phyloP scores from a whole-genome alignment of 2,329 filamentous ascomycete genomes.

The Cladosporium velox region DNA sequence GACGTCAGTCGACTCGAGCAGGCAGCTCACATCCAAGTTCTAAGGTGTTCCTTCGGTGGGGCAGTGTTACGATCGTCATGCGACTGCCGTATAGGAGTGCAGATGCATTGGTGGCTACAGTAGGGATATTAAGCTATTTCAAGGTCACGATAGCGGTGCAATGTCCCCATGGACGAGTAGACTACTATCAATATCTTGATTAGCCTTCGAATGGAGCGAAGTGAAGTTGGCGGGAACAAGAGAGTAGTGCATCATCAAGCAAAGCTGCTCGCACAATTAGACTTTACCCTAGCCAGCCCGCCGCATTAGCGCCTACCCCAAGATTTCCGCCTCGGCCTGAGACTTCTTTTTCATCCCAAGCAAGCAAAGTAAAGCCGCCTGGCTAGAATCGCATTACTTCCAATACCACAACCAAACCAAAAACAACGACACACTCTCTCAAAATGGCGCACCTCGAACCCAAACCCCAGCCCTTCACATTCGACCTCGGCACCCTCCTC shows the following conservation, averaged over 20 bases:
- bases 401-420: neutral
- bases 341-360: constrained; percentile 15
- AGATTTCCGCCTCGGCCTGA: constrained; percentile 17
- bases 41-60: constrained; percentile 7
- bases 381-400: neutral
- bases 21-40: neutral
- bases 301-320: constrained; percentile 12
- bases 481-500: constrained; percentile 85
- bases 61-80: constrained; percentile 4
- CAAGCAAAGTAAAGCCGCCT: constrained; percentile 6
- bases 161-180: neutral
- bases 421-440: constrained; percentile 21
- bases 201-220: neutral
- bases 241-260: neutral
- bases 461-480: constrained; percentile 87
- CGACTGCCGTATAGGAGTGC: neutral
- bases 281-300: constrained; percentile 11
- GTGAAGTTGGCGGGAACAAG: neutral
- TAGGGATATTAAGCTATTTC: neutral
- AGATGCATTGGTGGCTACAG: neutral
- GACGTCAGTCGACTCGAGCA: constrained; percentile 12
- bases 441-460: constrained; percentile 40
- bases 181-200: neutral
- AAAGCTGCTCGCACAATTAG: neutral
- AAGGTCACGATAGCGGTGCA: neutral